Evolutionary conservation across 257 asterid genomes (phyloP), one percentile per base, ranked within the genome.

Genomic region (Salvia miltiorrhiza): DNA sequence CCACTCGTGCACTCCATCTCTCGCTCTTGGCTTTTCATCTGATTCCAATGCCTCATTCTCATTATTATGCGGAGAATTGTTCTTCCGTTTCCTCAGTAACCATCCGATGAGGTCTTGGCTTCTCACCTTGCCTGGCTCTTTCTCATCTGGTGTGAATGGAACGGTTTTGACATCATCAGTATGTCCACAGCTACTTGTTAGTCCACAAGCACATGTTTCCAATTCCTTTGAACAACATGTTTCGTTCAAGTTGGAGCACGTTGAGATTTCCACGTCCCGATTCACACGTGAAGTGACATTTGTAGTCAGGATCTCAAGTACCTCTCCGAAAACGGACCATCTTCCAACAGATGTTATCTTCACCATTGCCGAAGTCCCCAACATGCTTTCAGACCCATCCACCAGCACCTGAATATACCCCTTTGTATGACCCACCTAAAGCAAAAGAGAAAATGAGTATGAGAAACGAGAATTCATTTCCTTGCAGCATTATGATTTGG

Each of bases 301-400:
- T 72, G 73, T 43, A 13, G 67, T 74, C 54, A 90, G 81, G 73
- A 89, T 80, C 82, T 93, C 83, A 9, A 90, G 79, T 69, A 93
- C 95, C 77, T 90, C 96, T 3, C 97, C 99, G 17, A 90, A 89
- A 74, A 93, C 96, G 12, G 99, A 90, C 97, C 97, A 93, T 77
- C 99, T 87, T 40, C 96, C 96, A 11, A 84, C 81, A 14, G 97
- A 89, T 39, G 87, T 87, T 82, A 93, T 89, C 72, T 85, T 90
- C 73, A 77, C 96, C 70, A 78, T 77, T 43, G 95, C 93, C 19
- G 97, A 93, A 69, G 86, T 70, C 28, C 99, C 99, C 78, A 86
- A 63, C 93, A 93, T 68, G 91, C 88, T 90, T 69, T 81, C 87
- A 35, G 91, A 79, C 39, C 97, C 99, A 66, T 72, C 77, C 61